Evolutionary conservation across 768 basidiomycete species (phyloP), one percentile per base, ranked within the genome.

Genomic region (Omphalotus guepiniiformis): DNA sequence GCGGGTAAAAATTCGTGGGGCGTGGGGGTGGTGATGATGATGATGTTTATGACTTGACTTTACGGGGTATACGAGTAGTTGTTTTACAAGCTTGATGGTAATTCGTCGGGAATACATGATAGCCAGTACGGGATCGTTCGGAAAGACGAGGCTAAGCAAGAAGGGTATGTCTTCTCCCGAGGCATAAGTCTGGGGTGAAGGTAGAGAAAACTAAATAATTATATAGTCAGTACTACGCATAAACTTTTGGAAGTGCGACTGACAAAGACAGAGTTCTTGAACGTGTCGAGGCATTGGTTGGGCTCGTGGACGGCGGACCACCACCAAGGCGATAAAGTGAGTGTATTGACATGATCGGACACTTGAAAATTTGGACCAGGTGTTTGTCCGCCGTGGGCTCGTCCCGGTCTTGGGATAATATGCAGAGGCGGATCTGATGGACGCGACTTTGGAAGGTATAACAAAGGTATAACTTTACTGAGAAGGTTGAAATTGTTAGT

Each of bases 111-210:
- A 27, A 29, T 47, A 47, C 27, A 47, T 27, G 21, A 28, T 27
- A 38, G 26, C 38, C 29, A 37, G 38, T 18, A 28, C 46, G 29
- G 46, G 46, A 15, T 27, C 37, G 25, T 38, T 12, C 21, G 46
- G 46, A 16, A 47, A 47, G 15, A 47, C 46, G 8, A 47, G 38
- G 15, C 46, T 39, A 12, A 47, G 37, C 37, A 47, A 32, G 29
- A 47, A 47, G 21, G 46, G 46, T 27, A 47, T 47, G 11, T 23
- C 28, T 38, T 47, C 36, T 13, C 46, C 46, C 18, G 46, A 47
- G n/a, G 38, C 38, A 39, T 39, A 47, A n/a, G 37, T 39, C 39
- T 47, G 37, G 23, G 46, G 46, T 36, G 46, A 23, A 28, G 46
- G 46, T 13, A 47, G 16, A 4, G 46, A 47, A 13, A 47, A 39